phyloP scores from a whole-genome alignment of 2,329 filamentous ascomycete species.

The Monosporascus sp. region DNA sequence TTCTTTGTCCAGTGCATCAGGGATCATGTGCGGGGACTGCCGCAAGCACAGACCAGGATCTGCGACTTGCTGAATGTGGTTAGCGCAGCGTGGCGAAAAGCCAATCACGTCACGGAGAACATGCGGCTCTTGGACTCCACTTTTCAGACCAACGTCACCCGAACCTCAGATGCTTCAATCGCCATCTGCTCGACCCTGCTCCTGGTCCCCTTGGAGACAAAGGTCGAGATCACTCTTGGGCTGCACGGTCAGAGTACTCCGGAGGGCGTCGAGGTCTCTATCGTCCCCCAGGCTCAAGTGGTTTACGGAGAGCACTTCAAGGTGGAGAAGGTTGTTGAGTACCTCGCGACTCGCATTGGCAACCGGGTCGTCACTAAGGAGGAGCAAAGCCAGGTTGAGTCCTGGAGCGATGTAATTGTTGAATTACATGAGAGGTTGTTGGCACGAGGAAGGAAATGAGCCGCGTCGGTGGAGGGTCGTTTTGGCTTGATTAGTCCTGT shows the following conservation, averaged over 20 bases:
- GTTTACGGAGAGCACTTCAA: slow-evolving; percentile 78
- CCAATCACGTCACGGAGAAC: slow-evolving; percentile 52
- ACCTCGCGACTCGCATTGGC: slow-evolving; percentile 52
- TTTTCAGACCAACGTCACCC: slow-evolving; percentile 59
- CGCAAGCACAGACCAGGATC: slow-evolving; percentile 52
- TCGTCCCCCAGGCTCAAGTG: slow-evolving; percentile 53
- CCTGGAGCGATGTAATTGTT: slow-evolving; percentile 51
- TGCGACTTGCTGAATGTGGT: slow-evolving; percentile 55
- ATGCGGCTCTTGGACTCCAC: slow-evolving; percentile 57
- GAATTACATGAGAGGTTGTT: slow-evolving; percentile 52
- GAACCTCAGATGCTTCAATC: slow-evolving; percentile 60
- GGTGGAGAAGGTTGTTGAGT: slow-evolving; percentile 68
- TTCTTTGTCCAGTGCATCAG: slow-evolving; percentile 72
- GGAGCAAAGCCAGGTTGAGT: slow-evolving; percentile 28
- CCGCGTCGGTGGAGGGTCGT: background rate
- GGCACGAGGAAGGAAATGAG: slow-evolving; percentile 47
- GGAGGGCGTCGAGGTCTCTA: slow-evolving; percentile 48
- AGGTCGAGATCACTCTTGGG: slow-evolving; percentile 58
- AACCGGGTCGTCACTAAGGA: slow-evolving; percentile 26
- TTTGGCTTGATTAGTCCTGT: background rate
- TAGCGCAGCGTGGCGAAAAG: slow-evolving; percentile 60
- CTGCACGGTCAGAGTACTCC: slow-evolving; percentile 42
- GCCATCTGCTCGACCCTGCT: slow-evolving; percentile 58
- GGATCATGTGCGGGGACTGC: slow-evolving; percentile 58
- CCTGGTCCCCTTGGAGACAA: slow-evolving; percentile 60